Percentiles rank a stretch among this genome's conserved stretches.
phyloP scores from a whole-genome alignment of 768 basidiomycete genomes.

The Mycena indigotica region DNA sequence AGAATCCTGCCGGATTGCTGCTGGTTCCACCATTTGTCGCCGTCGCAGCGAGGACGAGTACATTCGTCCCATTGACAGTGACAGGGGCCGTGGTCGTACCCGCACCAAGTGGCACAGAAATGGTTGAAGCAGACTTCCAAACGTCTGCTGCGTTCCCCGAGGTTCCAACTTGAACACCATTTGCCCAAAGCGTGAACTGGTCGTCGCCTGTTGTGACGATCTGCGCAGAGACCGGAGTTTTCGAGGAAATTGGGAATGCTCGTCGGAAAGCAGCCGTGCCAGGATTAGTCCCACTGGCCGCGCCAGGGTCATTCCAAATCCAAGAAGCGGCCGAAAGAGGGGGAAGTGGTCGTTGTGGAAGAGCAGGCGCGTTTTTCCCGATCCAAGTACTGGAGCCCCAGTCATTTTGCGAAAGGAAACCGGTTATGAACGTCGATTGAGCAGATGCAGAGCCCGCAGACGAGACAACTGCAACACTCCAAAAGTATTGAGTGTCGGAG shows the following conservation, averaged over 20 bases:
- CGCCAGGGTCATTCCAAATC: neutral
- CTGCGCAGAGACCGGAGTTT: too few species aligned
- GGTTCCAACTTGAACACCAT: conserved; percentile 28
- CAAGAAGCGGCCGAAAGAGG: conserved; percentile 22
- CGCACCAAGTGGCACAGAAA: conserved; percentile 20
- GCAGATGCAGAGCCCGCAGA: conserved; percentile 25
- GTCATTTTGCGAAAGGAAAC: conserved; percentile 27
- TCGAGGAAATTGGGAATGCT: too few species aligned
- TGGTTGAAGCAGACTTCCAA: conserved; percentile 27
- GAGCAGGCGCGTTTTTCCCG: conserved; percentile 13
- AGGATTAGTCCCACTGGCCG: neutral
- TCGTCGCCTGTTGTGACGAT: too few species aligned
- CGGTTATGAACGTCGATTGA: conserved; percentile 31
- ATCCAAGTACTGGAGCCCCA: too few species aligned
- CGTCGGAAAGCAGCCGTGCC: too few species aligned
- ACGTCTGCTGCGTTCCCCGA: conserved; percentile 21
- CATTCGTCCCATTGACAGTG: too few species aligned
- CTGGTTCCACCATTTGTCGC: too few species aligned
- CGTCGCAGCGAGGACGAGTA: too few species aligned
- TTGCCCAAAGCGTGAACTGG: neutral
- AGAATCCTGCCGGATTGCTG: too few species aligned
- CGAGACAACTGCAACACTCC: too few species aligned
- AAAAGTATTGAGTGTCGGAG: neutral
- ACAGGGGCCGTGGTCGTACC: too few species aligned
- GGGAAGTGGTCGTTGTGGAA: conserved; percentile 21